phyloP scores from a whole-genome alignment of 352 stramenopile genomes.

The Pythium folliculosum region DNA sequence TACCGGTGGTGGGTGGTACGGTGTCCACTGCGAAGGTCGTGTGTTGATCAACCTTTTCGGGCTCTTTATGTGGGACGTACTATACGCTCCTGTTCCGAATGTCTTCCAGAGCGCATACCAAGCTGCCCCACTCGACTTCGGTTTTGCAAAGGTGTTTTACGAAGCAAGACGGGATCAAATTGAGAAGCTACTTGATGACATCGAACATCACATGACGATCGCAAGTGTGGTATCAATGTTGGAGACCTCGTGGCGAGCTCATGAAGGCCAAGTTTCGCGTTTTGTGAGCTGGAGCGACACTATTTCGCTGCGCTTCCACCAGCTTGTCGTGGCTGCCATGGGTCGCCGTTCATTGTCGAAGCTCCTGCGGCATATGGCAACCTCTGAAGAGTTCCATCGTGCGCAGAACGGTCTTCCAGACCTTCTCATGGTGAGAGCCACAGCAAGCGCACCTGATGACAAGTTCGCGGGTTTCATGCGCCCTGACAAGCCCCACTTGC shows the following conservation, averaged over 20 bases:
- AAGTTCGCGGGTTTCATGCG: constrained; percentile 11
- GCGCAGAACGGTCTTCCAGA: constrained; percentile 77
- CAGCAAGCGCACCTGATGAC: constrained; percentile 8
- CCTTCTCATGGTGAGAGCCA: constrained; percentile 53
- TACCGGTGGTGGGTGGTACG: constrained; percentile 67
- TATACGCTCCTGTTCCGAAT: constrained; percentile 77
- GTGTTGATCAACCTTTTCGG: constrained; percentile 78
- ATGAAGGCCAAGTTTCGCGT: constrained; percentile 52
- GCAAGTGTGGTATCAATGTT: constrained; percentile 47
- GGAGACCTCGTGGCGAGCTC: constrained; percentile 42
- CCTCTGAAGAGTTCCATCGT: constrained; percentile 65
- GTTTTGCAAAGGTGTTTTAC: constrained; percentile 60
- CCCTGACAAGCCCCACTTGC: constrained; percentile 6
- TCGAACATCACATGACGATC: constrained; percentile 44
- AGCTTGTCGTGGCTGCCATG: constrained; percentile 55
- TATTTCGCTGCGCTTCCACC: constrained; percentile 47
- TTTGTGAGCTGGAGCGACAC: constrained; percentile 63
- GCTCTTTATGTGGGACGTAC: constrained; percentile 87
- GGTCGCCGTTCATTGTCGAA: constrained; percentile 39
- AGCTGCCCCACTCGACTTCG: constrained; percentile 68
- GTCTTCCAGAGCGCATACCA: constrained; percentile 91
- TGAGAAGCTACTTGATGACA: constrained; percentile 42
- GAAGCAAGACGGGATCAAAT: constrained; percentile 42
- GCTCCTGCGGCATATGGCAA: constrained; percentile 67
- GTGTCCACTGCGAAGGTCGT: constrained; percentile 82